Conservation (phyloP, 441 rosid species). For the Codiaeum variegatum region DNA sequence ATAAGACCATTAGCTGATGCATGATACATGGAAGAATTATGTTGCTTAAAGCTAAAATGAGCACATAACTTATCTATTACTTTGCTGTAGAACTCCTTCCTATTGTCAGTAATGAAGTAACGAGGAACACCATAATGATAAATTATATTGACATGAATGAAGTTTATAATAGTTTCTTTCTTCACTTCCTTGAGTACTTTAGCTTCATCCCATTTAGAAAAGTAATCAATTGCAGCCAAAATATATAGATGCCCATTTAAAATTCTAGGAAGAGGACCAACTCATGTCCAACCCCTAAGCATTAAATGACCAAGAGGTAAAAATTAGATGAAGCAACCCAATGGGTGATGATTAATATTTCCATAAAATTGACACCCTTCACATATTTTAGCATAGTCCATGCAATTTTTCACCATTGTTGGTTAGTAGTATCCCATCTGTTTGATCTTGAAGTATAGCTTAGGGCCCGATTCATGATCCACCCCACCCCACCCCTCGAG, state of each 20-base stretch:
- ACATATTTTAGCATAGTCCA: neutral
- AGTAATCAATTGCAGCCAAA: neutral
- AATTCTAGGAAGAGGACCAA: neutral
- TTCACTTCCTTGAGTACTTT: neutral
- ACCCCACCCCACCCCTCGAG: too few species aligned
- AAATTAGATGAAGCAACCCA: neutral
- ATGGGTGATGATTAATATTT: neutral
- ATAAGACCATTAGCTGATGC: neutral
- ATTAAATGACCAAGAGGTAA: conserved; percentile 8
- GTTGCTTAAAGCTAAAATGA: neutral
- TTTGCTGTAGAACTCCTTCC: neutral
- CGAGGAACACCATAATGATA: neutral
- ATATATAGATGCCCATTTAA: neutral
- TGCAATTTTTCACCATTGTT: conserved; percentile 4
- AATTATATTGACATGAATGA: neutral
- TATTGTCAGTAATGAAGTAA: neutral
- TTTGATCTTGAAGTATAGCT: neutral
- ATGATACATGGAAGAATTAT: neutral
- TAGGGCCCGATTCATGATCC: too few species aligned
- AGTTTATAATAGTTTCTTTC: neutral
- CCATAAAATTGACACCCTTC: conserved; percentile 11
- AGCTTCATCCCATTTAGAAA: neutral
- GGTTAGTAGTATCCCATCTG: conserved; percentile 12
- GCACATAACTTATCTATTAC: neutral
- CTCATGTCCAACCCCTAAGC: conserved; percentile 13